Evolutionary conservation across 129 eudicot species (phyloP).

Genomic region (Chrysanthemum lavandulifolium): DNA sequence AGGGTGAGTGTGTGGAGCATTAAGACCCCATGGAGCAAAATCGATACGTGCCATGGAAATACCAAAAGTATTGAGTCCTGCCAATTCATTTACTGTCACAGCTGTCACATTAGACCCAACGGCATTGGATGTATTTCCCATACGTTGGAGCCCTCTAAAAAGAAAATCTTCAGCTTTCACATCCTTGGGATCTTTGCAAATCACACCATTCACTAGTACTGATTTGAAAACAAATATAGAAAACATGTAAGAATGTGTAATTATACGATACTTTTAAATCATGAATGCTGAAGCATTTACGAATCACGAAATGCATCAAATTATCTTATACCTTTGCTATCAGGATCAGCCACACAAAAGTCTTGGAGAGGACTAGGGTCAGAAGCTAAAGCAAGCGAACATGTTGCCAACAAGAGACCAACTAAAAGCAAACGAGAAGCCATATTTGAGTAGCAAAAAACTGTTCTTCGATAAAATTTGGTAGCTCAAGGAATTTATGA

Average conservation of each 20-base stretch:
- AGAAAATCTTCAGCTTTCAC: conserved; percentile 31
- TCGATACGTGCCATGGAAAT: conserved; percentile 44
- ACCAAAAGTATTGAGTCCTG: conserved; percentile 46
- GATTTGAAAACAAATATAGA: background rate
- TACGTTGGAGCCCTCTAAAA: conserved; percentile 27
- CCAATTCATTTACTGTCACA: conserved; percentile 25
- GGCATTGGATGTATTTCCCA: conserved; percentile 32
- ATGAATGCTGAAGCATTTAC: background rate
- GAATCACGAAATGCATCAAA: too few species aligned
- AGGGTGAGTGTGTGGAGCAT: conserved; percentile 42
- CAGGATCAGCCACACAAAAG: conserved; percentile 34
- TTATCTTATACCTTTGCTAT: conserved; percentile 19
- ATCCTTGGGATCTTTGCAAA: conserved; percentile 24
- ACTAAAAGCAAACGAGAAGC: conserved; percentile 22
- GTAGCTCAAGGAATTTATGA: conserved; percentile 10
- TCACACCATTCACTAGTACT: conserved; percentile 31
- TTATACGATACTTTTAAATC: background rate
- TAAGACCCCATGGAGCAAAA: conserved; percentile 38
- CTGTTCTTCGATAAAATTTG: background rate
- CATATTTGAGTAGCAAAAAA: background rate
- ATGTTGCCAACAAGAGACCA: conserved; percentile 15
- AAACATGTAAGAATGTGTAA: background rate
- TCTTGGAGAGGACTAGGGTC: conserved; percentile 40
- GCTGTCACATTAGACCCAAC: conserved; percentile 36
- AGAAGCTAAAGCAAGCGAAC: conserved; percentile 26